These are phyloP conservation scores for Pyricularia sp. DNA, from an alignment of 2,329 filamentous ascomycete genomes.

Conservation along the genomic window DNA sequence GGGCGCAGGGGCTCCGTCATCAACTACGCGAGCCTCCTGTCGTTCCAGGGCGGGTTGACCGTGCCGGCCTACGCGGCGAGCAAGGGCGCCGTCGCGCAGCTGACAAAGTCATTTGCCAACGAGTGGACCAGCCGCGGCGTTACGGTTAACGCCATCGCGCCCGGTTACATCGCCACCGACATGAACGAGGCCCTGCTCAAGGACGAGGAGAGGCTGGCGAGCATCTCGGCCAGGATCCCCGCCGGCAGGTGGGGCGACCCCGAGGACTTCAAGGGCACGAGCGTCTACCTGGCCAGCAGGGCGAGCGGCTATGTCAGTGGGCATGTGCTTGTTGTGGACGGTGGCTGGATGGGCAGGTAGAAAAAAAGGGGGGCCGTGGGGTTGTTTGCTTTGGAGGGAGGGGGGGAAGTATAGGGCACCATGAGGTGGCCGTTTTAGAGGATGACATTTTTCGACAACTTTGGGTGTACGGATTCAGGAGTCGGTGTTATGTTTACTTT, in stretches of 20 bases:
- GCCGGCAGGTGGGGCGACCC: conserved; percentile 74
- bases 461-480: no score
- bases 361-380: background rate
- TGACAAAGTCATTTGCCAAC: conserved; percentile 79
- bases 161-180: conserved; percentile 86
- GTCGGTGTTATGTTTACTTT: no score
- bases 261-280: conserved; percentile 65
- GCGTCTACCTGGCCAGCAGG: conserved; percentile 53
- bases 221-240: conserved; percentile 73
- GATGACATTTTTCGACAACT: no score
- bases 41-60: conserved; percentile 79
- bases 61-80: conserved; percentile 81
- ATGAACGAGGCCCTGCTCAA: conserved; percentile 82
- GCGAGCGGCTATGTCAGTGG: conserved; percentile 78
- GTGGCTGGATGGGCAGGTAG: conserved; percentile 84
- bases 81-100: conserved; percentile 76
- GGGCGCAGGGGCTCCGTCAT: conserved; percentile 63
- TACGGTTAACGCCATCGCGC: conserved; percentile 80
- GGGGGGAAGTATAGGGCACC: no score
- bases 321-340: conserved; percentile 75
- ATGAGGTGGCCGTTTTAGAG: no score
- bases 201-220: conserved; percentile 57
- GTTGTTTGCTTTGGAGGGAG: no score
- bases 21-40: conserved; percentile 74
- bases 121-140: conserved; percentile 77